A percentile compares a stretch with the other conserved stretches of the same genome.
phyloP scores from a whole-genome alignment of 2,329 filamentous ascomycete genomes.

The Stachybotrys chartarum region DNA sequence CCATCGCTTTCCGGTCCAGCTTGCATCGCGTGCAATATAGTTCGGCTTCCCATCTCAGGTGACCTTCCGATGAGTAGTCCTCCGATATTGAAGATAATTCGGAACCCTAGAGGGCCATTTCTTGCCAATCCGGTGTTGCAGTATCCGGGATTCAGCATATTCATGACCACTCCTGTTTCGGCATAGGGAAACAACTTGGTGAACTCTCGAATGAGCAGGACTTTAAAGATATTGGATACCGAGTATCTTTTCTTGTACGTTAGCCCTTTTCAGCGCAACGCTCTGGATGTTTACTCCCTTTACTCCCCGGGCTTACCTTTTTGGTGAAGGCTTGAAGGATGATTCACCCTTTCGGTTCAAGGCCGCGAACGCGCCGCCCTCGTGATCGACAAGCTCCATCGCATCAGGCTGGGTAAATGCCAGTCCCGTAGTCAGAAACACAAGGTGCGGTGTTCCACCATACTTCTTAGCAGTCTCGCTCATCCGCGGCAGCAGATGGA shows the following conservation, averaged over 20 bases:
- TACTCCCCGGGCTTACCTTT: neutral
- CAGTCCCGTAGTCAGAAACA: conserved; percentile 19
- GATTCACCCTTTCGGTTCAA: conserved; percentile 4
- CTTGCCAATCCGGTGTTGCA: conserved; percentile 12
- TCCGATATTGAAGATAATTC: conserved; percentile 1
- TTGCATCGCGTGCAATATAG: conserved; percentile 14
- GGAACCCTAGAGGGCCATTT: neutral
- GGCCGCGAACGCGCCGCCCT: neutral
- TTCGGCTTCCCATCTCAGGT: conserved; percentile 19
- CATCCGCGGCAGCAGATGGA: conserved; percentile 36
- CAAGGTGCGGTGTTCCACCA: conserved; percentile 26
- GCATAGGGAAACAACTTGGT: conserved; percentile 15
- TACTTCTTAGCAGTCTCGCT: conserved; percentile 23
- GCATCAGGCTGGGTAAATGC: conserved; percentile 1
- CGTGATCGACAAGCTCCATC: neutral
- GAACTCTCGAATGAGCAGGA: conserved; percentile 17
- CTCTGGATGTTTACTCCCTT: too few species aligned
- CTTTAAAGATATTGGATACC: conserved; percentile 19
- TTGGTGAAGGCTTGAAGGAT: neutral
- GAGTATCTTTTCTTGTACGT: conserved; percentile 10
- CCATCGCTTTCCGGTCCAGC: conserved; percentile 19
- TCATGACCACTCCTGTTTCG: conserved; percentile 21
- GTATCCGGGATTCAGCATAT: conserved; percentile 20
- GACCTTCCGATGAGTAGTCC: conserved; percentile 8
- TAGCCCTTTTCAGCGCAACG: neutral